A percentile compares a stretch with the other conserved stretches of the same genome.
These are phyloP conservation scores for Ceratocystiopsis sp. DNA, from an alignment of 2,329 filamentous ascomycete species.

Conservation along the genomic window DNA sequence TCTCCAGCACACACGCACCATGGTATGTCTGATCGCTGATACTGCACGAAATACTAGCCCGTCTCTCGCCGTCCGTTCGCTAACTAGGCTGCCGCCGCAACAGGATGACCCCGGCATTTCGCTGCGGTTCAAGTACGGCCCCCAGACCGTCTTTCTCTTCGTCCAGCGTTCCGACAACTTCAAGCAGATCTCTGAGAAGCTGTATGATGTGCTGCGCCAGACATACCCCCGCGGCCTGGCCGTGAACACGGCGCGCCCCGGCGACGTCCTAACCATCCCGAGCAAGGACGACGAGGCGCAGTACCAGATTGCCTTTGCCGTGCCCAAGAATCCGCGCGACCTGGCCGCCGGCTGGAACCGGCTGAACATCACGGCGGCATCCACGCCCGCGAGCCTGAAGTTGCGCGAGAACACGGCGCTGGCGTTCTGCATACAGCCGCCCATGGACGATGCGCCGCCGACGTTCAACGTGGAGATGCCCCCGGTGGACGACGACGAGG, in stretches of 20 bases:
- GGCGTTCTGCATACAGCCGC: conserved; percentile 28
- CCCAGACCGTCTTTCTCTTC: conserved; percentile 53
- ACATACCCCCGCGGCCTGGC: conserved; percentile 37
- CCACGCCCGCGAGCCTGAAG: conserved; percentile 24
- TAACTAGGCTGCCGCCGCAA: no score
- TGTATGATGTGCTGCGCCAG: conserved; percentile 40
- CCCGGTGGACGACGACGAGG: conserved; percentile 21
- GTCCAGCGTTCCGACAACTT: conserved; percentile 41
- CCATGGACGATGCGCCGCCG: conserved; percentile 21
- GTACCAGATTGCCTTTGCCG: conserved; percentile 25
- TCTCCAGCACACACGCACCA: no score
- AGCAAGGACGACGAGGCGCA: conserved; percentile 22
- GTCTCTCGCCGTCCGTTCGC: no score
- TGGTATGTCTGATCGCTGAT: no score
- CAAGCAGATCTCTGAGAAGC: conserved; percentile 35
- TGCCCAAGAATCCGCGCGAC: conserved; percentile 27
- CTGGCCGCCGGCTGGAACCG: conserved; percentile 31
- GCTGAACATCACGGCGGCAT: conserved; percentile 21
- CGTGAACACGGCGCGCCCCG: conserved; percentile 12
- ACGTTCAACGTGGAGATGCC: conserved; percentile 21
- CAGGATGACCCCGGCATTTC: conserved; percentile 37
- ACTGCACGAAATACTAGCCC: no score
- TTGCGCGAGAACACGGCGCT: conserved; percentile 30
- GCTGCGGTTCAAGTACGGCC: conserved; percentile 55
- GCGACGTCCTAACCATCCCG: conserved; percentile 6